Base-by-base conservation (phyloP, 768 basidiomycete genomes). In the Cystobasidiopsis lactophilus region DNA sequence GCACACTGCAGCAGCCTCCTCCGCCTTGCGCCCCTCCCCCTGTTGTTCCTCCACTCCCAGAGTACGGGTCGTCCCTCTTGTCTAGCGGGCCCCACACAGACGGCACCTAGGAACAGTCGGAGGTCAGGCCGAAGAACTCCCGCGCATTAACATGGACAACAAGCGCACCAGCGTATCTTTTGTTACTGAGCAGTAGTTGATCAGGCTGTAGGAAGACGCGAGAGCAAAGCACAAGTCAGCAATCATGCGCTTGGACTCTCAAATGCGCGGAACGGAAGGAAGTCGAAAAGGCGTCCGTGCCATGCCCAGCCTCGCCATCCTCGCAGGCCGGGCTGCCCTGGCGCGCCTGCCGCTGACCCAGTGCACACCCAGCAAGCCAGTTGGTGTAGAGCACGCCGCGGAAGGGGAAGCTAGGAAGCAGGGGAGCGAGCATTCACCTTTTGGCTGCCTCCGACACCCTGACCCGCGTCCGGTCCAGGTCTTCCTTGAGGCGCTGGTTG, bases 51-150 rank as follows among this genome's bases (percentile, higher is more conserved):
- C 80, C 82, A 24, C 41, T 43, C 27, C 45, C 26, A 23, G 80
- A 80, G 63, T 86, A 96, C 45, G 91, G 91, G 65, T 98, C 91
- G 54, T 91, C 85, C 40, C 77, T 77, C 64, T 82, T 83, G 58
- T 77, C 77, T n/a, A 91, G 79, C 23, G 84, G 80, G 10, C 93
- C 93, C 93, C 93, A 98, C 1, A 98, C 85, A 19, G 83, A 86
- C 24, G 89, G 88, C 46, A 91, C 80, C 82, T 88, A 62, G 23
- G 37, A 51, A 40, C 31, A 48, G 47, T 56, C 51, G 31, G 46
- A 51, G 19, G 50, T 40, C 52, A 50, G 50, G 35, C 41, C 26
- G n/a, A n/a, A n/a, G n/a, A 37, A n/a, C 44, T 40, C 33, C 52
- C 30, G 52, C 39, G 19, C 24, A 41, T 19, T 23, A 38, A 54